A percentile compares a stretch with the other conserved stretches of the same genome.
Conservation (phyloP, 2,329 filamentous ascomycete genomes). For the Trichoderma simmonsii region DNA sequence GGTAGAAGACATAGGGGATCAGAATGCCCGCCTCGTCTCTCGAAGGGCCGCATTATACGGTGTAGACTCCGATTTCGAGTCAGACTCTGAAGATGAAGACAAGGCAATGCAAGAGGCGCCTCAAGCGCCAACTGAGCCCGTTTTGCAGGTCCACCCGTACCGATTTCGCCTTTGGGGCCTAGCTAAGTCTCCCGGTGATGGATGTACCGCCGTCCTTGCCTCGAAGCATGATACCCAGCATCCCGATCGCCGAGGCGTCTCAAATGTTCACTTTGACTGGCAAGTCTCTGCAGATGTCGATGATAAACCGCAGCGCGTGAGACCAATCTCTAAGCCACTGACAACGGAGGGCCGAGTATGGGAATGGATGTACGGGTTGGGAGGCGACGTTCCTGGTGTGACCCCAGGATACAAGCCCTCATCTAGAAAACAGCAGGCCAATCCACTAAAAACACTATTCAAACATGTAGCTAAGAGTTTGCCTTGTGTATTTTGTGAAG, state of each 20-base stretch:
- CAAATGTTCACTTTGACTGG: constrained; percentile 39
- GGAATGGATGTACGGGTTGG: constrained; percentile 59
- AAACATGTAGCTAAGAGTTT: constrained; percentile 35
- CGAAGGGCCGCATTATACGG: constrained; percentile 43
- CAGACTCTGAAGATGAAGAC: constrained; percentile 25
- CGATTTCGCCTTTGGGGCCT: constrained; percentile 54
- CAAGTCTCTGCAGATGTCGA: constrained; percentile 22
- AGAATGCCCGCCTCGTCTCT: constrained; percentile 43
- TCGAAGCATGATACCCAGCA: constrained; percentile 49
- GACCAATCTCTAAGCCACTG: constrained; percentile 26
- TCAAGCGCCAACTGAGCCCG: constrained; percentile 20
- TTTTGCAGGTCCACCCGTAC: constrained; percentile 46
- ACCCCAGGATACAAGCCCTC: constrained; percentile 27
- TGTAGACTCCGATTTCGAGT: constrained; percentile 28
- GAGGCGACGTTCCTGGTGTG: constrained; percentile 44
- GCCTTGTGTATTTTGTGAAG: constrained; percentile 48
- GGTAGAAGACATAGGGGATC: constrained; percentile 46
- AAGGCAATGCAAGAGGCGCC: constrained; percentile 18
- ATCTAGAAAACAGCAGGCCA: constrained; percentile 20
- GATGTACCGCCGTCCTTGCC: constrained; percentile 49
- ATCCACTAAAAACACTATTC: constrained; percentile 39
- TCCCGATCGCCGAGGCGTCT: constrained; percentile 41
- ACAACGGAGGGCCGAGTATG: constrained; percentile 56
- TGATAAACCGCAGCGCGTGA: not conserved
- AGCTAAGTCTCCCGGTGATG: constrained; percentile 49